Conservation (phyloP, 169 alveolate genomes). For the Eimeria acervulina region DNA sequence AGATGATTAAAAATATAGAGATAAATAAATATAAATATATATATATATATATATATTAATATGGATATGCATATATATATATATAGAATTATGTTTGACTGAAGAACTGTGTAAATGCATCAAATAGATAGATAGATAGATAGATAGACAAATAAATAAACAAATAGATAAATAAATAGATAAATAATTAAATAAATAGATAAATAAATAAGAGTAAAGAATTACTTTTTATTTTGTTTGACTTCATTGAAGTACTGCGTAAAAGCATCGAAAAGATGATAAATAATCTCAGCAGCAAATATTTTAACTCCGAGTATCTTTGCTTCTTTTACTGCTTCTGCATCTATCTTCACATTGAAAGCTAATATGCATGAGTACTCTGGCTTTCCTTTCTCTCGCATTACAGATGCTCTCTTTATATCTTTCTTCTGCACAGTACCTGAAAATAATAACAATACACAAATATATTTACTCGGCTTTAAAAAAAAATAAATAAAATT, state of each 20-base stretch:
- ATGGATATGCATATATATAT: too few species aligned
- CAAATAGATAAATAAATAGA: too few species aligned
- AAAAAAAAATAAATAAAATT: too few species aligned
- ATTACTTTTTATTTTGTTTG: constrained; percentile 94
- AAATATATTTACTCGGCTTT: background rate
- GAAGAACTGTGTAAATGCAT: too few species aligned
- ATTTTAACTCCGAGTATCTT: constrained; percentile 97
- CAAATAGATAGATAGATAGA: too few species aligned
- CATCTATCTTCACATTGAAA: constrained; percentile 97
- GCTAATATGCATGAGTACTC: constrained; percentile 98
- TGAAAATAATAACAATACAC: constrained; percentile 90
- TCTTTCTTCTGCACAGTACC: constrained; percentile 99
- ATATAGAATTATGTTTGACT: too few species aligned
- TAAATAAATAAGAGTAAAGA: background rate
- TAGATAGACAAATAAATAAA: too few species aligned
- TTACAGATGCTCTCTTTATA: constrained; percentile 97
- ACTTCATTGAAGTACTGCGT: constrained; percentile 95
- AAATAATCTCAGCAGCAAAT: constrained; percentile 98
- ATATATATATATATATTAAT: too few species aligned
- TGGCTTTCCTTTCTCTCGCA: constrained; percentile 96
- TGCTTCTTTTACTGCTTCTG: constrained; percentile 99
- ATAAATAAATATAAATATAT: too few species aligned
- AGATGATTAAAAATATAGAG: too few species aligned
- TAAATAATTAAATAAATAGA: too few species aligned
- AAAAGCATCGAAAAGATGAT: constrained; percentile 98